phyloP scores from a whole-genome alignment of 345 rosid genomes.

The Populus euphratica region DNA sequence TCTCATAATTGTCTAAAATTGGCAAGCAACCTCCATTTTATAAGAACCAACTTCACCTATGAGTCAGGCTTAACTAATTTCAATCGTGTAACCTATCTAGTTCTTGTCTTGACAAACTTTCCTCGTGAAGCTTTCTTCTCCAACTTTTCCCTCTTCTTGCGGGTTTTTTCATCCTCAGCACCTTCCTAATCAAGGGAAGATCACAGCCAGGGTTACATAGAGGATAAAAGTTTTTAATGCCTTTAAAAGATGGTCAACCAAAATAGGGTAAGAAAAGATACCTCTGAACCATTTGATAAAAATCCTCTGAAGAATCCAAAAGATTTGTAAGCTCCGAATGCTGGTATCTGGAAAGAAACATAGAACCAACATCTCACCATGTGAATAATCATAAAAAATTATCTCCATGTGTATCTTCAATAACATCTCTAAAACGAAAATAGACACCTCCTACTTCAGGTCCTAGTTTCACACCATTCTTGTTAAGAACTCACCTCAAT shows the following conservation, averaged over 20 bases:
- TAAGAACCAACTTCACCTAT: neutral
- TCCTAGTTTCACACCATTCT: neutral
- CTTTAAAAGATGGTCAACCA: neutral
- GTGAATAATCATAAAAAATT: neutral
- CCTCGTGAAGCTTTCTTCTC: conserved; percentile 74
- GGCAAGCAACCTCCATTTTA: neutral
- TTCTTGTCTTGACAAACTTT: conserved; percentile 62
- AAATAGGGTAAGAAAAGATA: conserved; percentile 16
- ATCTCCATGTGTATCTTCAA: neutral
- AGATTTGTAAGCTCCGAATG: conserved; percentile 66
- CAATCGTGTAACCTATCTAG: conserved; percentile 27
- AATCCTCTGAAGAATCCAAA: conserved; percentile 58
- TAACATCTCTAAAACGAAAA: neutral
- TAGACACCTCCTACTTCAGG: neutral
- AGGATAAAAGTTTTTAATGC: neutral
- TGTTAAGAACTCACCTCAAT: neutral
- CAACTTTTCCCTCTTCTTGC: conserved; percentile 87
- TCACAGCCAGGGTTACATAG: neutral
- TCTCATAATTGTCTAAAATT: neutral
- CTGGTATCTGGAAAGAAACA: conserved; percentile 55
- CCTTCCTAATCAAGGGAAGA: conserved; percentile 46
- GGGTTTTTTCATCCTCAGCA: conserved; percentile 73
- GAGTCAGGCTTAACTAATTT: neutral
- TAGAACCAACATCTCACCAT: neutral
- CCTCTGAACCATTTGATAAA: conserved; percentile 67